phyloP scores from a whole-genome alignment of 2,329 filamentous ascomycete genomes.

The Penicillium janthinellum region DNA sequence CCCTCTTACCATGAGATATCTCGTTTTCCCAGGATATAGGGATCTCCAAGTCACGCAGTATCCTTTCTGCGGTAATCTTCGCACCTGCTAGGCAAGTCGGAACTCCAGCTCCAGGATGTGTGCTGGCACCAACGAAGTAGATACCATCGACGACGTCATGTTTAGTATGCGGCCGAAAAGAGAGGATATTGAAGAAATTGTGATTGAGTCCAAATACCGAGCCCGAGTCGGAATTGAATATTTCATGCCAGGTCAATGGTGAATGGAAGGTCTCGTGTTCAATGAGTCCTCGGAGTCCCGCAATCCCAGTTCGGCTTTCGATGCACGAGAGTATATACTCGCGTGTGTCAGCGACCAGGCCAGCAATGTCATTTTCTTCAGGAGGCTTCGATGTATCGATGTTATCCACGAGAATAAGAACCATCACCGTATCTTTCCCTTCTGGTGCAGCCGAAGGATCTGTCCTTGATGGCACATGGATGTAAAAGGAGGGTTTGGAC shows the following conservation, averaged over 20 bases:
- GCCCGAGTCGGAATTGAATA: constrained; percentile 7
- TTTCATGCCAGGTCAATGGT: constrained; percentile 3
- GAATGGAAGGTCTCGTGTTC: constrained; percentile 5
- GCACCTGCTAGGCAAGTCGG: constrained; percentile 11
- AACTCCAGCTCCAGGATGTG: constrained; percentile 12
- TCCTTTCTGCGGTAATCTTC: constrained; percentile 3
- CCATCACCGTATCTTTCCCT: constrained; percentile 1
- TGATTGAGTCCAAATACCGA: constrained; percentile 10
- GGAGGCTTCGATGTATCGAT: neutral
- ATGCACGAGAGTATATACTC: neutral
- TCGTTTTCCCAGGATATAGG: constrained; percentile 25
- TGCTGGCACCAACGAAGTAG: constrained; percentile 13
- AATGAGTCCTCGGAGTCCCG: neutral
- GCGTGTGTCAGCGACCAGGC: neutral
- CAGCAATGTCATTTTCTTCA: neutral
- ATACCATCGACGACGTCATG: constrained; percentile 1
- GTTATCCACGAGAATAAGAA: neutral
- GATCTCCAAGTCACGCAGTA: neutral
- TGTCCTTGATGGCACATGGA: neutral
- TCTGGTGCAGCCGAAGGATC: neutral
- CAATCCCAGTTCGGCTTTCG: neutral
- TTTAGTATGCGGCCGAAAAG: constrained; percentile 11
- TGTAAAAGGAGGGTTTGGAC: neutral
- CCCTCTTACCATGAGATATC: neutral
- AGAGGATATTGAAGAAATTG: constrained; percentile 10